These are phyloP conservation scores for Tylopilus sp. DNA, from an alignment of 768 basidiomycete species.

Conservation along the genomic window DNA sequence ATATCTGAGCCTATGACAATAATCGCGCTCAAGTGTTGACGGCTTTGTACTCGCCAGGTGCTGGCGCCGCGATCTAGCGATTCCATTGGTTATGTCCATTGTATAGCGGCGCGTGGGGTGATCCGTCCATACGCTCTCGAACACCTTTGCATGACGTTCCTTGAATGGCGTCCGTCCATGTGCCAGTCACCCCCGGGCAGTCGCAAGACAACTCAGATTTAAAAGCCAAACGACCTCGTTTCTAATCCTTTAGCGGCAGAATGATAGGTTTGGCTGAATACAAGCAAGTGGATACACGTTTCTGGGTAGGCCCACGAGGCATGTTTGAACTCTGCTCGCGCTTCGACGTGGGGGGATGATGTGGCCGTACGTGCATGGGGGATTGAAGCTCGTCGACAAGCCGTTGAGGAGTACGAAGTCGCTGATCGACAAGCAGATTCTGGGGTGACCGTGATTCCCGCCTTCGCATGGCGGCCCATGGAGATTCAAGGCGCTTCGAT, in stretches of 20 bases:
- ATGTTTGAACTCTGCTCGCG: background rate
- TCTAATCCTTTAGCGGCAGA: background rate
- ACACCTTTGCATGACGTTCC: background rate
- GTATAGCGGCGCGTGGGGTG: too few relatives aligned
- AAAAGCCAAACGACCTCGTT: background rate
- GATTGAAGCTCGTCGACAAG: background rate
- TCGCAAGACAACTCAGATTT: background rate
- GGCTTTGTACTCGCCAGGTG: too few relatives aligned
- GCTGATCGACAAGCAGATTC: background rate
- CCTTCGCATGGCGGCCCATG: constrained; percentile 10
- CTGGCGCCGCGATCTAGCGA: too few relatives aligned
- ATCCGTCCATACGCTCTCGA: too few relatives aligned
- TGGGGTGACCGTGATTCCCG: background rate
- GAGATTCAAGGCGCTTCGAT: constrained; percentile 7
- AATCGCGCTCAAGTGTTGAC: too few relatives aligned
- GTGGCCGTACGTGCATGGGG: background rate
- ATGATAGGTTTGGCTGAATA: constrained; percentile 1
- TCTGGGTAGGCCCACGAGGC: background rate
- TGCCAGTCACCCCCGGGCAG: background rate
- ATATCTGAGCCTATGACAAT: too few relatives aligned
- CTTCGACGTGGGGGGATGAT: background rate
- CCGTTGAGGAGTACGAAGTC: background rate
- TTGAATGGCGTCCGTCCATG: background rate
- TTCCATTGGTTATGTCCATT: too few relatives aligned
- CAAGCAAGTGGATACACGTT: background rate